Evolutionary conservation across 2,329 filamentous ascomycete species (phyloP), one percentile per base, ranked within the genome.

Genomic region (Tympanopsis confertula): DNA sequence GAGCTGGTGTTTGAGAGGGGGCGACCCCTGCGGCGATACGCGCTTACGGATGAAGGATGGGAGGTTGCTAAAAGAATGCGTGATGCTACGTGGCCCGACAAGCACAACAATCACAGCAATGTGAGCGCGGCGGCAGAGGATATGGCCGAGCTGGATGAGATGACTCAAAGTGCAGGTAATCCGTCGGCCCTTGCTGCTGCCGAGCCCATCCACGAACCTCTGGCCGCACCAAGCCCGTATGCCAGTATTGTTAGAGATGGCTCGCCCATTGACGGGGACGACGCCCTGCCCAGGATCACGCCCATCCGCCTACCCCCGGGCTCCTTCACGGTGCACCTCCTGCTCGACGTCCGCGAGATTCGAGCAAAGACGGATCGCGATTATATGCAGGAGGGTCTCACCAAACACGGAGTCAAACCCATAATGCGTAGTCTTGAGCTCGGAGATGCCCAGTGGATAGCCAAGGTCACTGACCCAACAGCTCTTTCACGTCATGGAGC

Each of bases 361-460:
- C 73, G 82, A 20, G 70, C 82, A 4, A 79, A 74, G 44, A 81
- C 70, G 20, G 82, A 89, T 49, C 69, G 83, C 39, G 80, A 86
- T 47, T 88, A 88, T 49, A 82, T 89, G 53, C 72, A 82, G 47
- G 71, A 81, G 17, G 76, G 85, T 49, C 69, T 91, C 12, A 60
- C 64, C 10, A 81, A 83, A 45, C 74, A 71, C 44, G 79, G 77
- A 0, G 68, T 82, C 15, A 66, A 61, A 15, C 76, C 81, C 0
- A 71, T 82, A 15, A 77, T 85, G 54, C 73, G 82, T 14, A 66
- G 73, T 4, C 63, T 89, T 20, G 77, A 83, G 43, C 62, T 89
- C 1, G 85, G 85, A 1, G 85, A 91, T 50, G 76, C 75, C 0
- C 69, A 86, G 41, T 91, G 85, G 85, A 69, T 91, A 22, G 85